Conservation (phyloP, 2,329 filamentous ascomycete genomes). For the Ophiocordyceps polyrhachis-furcata region DNA sequence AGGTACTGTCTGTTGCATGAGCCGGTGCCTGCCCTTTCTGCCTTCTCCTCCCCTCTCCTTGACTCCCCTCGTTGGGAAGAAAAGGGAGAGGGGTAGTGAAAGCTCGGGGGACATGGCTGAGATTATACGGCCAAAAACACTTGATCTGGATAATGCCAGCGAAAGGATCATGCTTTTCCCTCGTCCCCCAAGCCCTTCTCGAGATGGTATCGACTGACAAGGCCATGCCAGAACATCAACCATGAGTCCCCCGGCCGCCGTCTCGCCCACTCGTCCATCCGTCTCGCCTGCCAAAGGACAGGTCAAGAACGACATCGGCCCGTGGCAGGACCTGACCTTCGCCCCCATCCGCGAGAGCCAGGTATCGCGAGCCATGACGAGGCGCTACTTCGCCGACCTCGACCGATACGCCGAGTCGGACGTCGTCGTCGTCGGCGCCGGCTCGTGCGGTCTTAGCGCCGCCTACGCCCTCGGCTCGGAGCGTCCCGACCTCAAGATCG, state of each 20-base stretch:
- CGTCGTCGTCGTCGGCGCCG: constrained; percentile 83
- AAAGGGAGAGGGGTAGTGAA: neutral
- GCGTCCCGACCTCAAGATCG: constrained; percentile 79
- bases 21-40: constrained; percentile 33
- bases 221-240: constrained; percentile 11
- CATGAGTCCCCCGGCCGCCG: constrained; percentile 67
- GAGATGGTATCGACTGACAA: constrained; percentile 1
- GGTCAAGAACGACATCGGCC: constrained; percentile 45
- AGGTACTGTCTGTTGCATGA: constrained; percentile 37
- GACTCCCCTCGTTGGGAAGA: neutral
- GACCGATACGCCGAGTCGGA: constrained; percentile 82
- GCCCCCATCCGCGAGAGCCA: constrained; percentile 78
- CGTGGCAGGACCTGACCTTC: constrained; percentile 67
- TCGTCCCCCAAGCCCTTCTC: neutral
- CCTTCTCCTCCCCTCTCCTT: neutral
- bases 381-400: constrained; percentile 80
- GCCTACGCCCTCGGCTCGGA: constrained; percentile 71
- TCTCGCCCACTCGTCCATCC: constrained; percentile 35
- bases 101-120: constrained; percentile 30
- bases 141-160: constrained; percentile 99
- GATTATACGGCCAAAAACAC: constrained; percentile 76
- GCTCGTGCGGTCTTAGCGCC: constrained; percentile 69
- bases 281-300: constrained; percentile 23
- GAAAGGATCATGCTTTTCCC: constrained; percentile 84
- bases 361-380: constrained; percentile 83